These are phyloP conservation scores for Yarrowia alimentaria DNA, from an alignment of 805 yeast species.

Conservation along the genomic window DNA sequence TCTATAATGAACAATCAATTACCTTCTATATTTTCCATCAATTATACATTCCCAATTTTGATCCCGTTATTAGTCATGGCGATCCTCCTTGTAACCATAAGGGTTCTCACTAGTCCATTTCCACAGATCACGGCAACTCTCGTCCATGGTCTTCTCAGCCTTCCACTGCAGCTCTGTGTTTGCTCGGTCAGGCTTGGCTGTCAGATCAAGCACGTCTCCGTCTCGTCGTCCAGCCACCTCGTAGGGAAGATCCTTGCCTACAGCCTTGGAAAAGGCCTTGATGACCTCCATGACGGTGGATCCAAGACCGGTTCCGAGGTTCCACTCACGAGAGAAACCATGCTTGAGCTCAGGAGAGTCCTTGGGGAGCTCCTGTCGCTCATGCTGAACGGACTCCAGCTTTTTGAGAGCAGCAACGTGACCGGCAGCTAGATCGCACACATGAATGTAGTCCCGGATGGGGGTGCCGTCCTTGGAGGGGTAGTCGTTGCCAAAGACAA, in stretches of 20 bases:
- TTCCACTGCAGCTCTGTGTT: slow-evolving; percentile 63
- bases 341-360: slow-evolving; percentile 33
- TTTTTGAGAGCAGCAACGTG: slow-evolving; percentile 69
- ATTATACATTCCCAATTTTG: not conserved
- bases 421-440: slow-evolving; percentile 74
- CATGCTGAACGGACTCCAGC: slow-evolving; percentile 40
- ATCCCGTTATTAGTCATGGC: slow-evolving; percentile 1
- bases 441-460: slow-evolving; percentile 78
- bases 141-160: slow-evolving; percentile 53
- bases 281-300: slow-evolving; percentile 72
- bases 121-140: slow-evolving; percentile 74
- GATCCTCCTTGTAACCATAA: slow-evolving; percentile 49
- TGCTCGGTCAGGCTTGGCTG: slow-evolving; percentile 70
- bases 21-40: slow-evolving; percentile 4
- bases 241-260: slow-evolving; percentile 61
- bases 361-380: slow-evolving; percentile 29
- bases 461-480: slow-evolving; percentile 76
- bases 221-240: slow-evolving; percentile 65
- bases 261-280: slow-evolving; percentile 61
- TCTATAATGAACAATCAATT: not conserved
- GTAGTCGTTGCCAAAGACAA: slow-evolving; percentile 72
- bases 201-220: slow-evolving; percentile 74
- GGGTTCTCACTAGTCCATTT: slow-evolving; percentile 72
- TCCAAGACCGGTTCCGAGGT: slow-evolving; percentile 80
- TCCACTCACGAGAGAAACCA: slow-evolving; percentile 74